Base-by-base conservation (phyloP, 2,329 filamentous ascomycete genomes). In the Colletotrichum karsti region DNA sequence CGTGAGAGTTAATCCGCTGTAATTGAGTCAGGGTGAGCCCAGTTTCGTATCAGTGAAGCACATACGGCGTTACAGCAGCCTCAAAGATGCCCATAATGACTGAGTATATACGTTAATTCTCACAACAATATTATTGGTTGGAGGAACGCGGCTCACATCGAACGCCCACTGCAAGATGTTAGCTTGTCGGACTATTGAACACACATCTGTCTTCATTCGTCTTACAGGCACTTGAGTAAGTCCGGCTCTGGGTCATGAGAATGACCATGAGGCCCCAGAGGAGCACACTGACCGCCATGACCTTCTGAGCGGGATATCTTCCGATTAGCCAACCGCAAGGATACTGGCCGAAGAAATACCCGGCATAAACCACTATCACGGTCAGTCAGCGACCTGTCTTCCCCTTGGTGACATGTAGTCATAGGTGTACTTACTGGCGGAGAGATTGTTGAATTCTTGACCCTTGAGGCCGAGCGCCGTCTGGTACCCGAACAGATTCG, bases 291-390 rank as follows among this genome's bases (percentile, higher is more conserved):
- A 53, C 71, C 1, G 72, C 74, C 26, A 81, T 69, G 18, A 81
- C 74, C 57, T 72, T 76, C 67, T 81, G 79, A 2, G 79, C 79
- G 2, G 76, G 76, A 50, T 71, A 80, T 30, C 78, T 72, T 15
- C 78, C 78, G 42, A 81, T 79, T 0, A 81, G 70, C 78, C 77
- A 79, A 5, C 78, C 78, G 50, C 78, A 80, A n/a, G 79, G 79
- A 63, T 81, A 81, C 53, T 80, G 79, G 2, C 79, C 79, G 60
- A 81, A 77, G 74, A 81, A 81, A 63, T 81, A 81, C 2, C 79
- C 78, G 6, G 77, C 78, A 63, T 81, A 81, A 1, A 80, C 72
- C 72, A 80, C 74, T 77, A 20, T 15, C 8, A 20, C 15, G 1
- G 1, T 9, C 18, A 0, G 3, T 51, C 33, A 51, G 28, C n/a